These are phyloP conservation scores for Pichia eremophila DNA, from an alignment of 805 yeast species.

Conservation along the genomic window DNA sequence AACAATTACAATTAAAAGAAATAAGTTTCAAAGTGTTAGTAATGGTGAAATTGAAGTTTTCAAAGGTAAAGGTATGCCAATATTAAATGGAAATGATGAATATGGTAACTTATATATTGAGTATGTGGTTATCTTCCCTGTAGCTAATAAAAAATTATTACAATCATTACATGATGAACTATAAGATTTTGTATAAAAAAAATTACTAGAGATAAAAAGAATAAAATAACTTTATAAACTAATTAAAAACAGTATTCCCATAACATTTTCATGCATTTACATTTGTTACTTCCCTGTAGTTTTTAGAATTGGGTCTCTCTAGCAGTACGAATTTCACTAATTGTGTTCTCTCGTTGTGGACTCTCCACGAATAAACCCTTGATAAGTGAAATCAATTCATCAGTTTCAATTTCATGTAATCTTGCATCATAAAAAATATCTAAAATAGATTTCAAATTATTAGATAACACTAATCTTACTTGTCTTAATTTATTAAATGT, in stretches of 20 bases:
- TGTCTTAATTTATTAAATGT: constrained; percentile 24
- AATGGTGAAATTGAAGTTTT: constrained; percentile 68
- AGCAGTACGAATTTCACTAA: constrained; percentile 37
- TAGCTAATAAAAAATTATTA: constrained; percentile 19
- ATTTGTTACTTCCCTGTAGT: too few species aligned
- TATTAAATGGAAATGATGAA: constrained; percentile 38
- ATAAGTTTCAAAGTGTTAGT: constrained; percentile 40
- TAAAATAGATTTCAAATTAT: constrained; percentile 37
- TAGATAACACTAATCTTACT: constrained; percentile 17
- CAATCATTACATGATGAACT: constrained; percentile 24
- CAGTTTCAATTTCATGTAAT: constrained; percentile 38
- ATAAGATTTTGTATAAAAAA: constrained; percentile 6
- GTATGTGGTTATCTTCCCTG: constrained; percentile 38
- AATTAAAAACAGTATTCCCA: too few species aligned
- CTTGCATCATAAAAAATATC: constrained; percentile 43
- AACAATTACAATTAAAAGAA: constrained; percentile 37
- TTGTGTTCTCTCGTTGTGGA: constrained; percentile 33
- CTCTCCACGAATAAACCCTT: constrained; percentile 38
- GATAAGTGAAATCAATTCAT: constrained; percentile 34
- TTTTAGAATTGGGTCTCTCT: constrained; percentile 18
- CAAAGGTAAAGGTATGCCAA: constrained; percentile 82
- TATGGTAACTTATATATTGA: constrained; percentile 46
- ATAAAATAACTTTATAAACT: background rate
- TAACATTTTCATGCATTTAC: too few species aligned
- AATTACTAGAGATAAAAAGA: background rate